Base-by-base conservation (phyloP, 352 stramenopile species). In the Pythium periplocum region DNA sequence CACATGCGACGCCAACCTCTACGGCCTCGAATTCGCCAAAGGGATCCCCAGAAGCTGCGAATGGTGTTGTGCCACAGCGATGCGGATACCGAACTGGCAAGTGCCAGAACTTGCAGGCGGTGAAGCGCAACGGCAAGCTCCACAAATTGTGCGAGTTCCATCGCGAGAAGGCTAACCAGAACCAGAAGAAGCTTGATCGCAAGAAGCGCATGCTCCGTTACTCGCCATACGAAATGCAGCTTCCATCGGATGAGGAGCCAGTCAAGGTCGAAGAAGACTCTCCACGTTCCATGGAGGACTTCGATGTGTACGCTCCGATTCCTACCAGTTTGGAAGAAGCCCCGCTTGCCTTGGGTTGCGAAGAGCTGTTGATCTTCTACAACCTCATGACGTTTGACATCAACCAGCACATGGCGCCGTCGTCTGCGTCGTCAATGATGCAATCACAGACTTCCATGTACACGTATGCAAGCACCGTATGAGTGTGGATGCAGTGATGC, bases 101-200 rank as follows among this genome's bases (percentile, higher is more conserved):
- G 60, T 92, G 81, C 66, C 72, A 69, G 60, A 87, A 92, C 62
- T 61, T 90, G 47, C 81, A 88, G 59, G 75, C 81, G 3, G 63
- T 88, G 39, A 92, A 92, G 64, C 78, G 78, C 69, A 90, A 92
- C 48, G 82, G 82, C 54, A 88, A 83, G 66, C 66, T 87, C 48
- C 82, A 92, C 77, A 92, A 92, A 55, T 63, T 92, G 38, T 92
- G 82, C 69, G 82, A 92, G 55, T 89, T 87, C 64, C 82, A 92
- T 55, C 78, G 82, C 62, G 78, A 88, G 58, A 86, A 87, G 54
- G 78, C 78, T 55, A 92, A 92, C 66, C 65, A 84, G 51, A 92
- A 90, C 66, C 82, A 92, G 58, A 90, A 90, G 68, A 92, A 92
- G 58, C 68, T 92, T 49, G 82, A 92, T 62, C 78, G 78, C 57